phyloP scores from a whole-genome alignment of 345 rosid genomes.

The Toxicodendron radicans region DNA sequence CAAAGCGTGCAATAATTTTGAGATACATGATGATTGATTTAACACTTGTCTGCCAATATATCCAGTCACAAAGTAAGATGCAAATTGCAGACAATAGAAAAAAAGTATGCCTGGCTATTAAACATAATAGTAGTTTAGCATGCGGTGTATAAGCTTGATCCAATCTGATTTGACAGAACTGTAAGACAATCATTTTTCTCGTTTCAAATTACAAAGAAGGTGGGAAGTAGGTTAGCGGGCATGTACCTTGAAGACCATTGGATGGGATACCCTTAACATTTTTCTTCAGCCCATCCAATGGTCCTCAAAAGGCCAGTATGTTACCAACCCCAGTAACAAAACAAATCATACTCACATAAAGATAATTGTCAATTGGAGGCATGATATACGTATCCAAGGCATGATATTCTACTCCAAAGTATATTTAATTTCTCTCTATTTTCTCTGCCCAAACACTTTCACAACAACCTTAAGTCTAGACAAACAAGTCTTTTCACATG shows the following conservation, averaged over 20 bases:
- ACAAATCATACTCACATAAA: neutral
- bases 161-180: neutral
- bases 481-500: too few species aligned
- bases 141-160: neutral
- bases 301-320: too few species aligned
- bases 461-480: too few species aligned
- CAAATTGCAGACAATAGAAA: constrained; percentile 8
- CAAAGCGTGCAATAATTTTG: neutral
- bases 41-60: neutral
- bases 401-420: too few species aligned
- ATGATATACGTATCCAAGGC: too few species aligned
- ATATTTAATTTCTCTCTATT: too few species aligned
- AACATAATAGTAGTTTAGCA: neutral
- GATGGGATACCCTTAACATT: too few species aligned
- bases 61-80: neutral
- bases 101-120: neutral
- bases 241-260: too few species aligned
- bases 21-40: neutral
- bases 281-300: too few species aligned
- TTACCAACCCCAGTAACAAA: too few species aligned
- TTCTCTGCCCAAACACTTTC: too few species aligned
- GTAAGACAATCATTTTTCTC: neutral
- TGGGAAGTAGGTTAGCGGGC: too few species aligned
- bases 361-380: neutral
- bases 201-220: neutral